These are phyloP conservation scores for Misopates orontium DNA, from an alignment of 257 asterid genomes.

Conservation along the genomic window DNA sequence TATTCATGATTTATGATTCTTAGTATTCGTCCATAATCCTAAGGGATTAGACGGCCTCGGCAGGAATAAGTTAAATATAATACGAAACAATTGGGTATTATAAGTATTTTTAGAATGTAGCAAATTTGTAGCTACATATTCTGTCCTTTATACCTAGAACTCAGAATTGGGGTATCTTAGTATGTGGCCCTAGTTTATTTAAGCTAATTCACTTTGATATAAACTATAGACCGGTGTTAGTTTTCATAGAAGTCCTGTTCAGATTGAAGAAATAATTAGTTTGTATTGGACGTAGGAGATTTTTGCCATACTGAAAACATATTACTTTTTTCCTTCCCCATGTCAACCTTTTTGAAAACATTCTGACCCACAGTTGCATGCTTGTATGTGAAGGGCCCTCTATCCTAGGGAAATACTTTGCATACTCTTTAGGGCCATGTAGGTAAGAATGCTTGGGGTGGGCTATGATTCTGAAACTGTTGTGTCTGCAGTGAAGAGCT, in stretches of 20 bases:
- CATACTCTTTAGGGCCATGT: background rate
- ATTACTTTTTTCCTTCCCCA: background rate
- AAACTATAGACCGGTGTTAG: conserved; percentile 7
- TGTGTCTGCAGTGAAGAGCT: background rate
- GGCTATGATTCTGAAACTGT: background rate
- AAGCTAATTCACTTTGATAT: background rate
- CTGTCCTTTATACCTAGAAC: background rate
- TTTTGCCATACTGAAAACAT: background rate
- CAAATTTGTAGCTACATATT: background rate
- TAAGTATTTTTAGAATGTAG: background rate
- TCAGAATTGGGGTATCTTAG: background rate
- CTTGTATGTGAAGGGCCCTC: background rate
- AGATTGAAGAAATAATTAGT: background rate
- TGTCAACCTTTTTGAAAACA: background rate
- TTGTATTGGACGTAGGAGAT: background rate
- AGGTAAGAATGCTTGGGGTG: background rate
- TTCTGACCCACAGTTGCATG: no score
- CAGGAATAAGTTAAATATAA: background rate
- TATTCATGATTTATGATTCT: background rate
- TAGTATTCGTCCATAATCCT: background rate
- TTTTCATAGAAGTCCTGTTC: background rate
- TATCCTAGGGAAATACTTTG: no score
- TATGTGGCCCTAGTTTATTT: background rate
- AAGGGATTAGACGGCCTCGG: background rate
- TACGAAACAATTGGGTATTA: background rate